Evolutionary conservation across 169 alveolate species (phyloP), one percentile per base, ranked within the genome.

Genomic region (Cryptosporidium parvum): DNA sequence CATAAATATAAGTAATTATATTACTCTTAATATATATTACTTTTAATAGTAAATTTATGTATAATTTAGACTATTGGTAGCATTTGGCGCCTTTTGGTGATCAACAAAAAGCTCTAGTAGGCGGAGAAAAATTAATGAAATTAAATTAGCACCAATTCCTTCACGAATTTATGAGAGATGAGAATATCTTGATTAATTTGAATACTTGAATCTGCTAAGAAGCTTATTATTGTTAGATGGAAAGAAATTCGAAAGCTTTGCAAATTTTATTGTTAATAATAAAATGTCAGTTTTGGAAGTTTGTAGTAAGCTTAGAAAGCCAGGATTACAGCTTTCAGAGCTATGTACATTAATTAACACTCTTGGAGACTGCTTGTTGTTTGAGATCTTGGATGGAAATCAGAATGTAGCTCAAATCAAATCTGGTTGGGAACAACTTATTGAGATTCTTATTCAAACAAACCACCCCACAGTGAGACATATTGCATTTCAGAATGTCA

Each of bases 381-480:
- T 9, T 26, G 87, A 58, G 58, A 61, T 80, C 5, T 1, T n/a
- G 12, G 69, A 62, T 10, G 33, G 31, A 9, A 14, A 14, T 4
- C 21, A 37, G 7, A 31, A 45, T 12, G 16, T 61, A 21, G 3
- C 23, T 39, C 39, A 23, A 23, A 51, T 80, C 18, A 80, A 65
- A 10, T 26, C 39, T 29, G 87, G 87, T 37, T 80, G 73, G 75
- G 75, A 61, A 26, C 87, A 80, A 53, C 65, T 80, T 1, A 53
- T 80, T 31, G 87, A 80, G 14, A 44, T 80, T 59, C 51, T 80
- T 21, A n/a, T 37, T n/a, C 87, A 80, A 48, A 80, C 87, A 9
- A 80, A 9, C 42, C 72, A 80, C 52, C 87, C 75, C 23, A 80
- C 87, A 31, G 87, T 80, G n/a, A 80, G 87, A 37, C 75, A 80